Percentiles rank a stretch among this genome's conserved stretches.
Conservation (phyloP, 176 grass and related monocot species). For the Musa beccarii region DNA sequence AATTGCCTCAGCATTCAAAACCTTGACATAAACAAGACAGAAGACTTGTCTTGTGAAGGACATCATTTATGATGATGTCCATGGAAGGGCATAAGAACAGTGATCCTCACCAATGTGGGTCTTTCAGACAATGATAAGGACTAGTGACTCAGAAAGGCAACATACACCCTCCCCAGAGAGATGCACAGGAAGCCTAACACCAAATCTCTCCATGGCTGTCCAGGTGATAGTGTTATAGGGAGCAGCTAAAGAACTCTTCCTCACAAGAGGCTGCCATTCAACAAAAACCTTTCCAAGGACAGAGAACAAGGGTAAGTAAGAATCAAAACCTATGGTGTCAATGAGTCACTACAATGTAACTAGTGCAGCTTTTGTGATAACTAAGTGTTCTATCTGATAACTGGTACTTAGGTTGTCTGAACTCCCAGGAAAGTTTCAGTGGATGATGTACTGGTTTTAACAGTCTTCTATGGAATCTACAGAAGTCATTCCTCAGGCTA, state of each 20-base stretch:
- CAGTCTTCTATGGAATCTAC: neutral
- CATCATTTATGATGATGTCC: neutral
- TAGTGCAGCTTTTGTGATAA: neutral
- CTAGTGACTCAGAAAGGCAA: slow-evolving; percentile 8
- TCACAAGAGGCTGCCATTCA: neutral
- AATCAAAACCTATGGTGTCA: neutral
- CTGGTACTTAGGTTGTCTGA: neutral
- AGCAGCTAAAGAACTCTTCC: neutral
- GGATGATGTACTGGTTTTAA: too few relatives aligned
- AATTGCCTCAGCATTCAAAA: neutral
- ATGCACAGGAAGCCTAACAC: neutral
- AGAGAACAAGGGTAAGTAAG: neutral
- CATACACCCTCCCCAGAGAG: neutral
- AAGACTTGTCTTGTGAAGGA: neutral
- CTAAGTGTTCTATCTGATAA: neutral
- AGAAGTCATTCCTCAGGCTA: neutral
- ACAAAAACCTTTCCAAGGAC: too few relatives aligned
- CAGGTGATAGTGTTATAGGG: neutral
- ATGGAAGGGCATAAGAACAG: slow-evolving; percentile 1
- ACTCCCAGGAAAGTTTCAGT: neutral
- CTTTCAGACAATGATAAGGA: slow-evolving; percentile 14
- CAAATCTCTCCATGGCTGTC: slow-evolving; percentile 9
- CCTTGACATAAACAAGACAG: neutral
- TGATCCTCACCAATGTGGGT: neutral
- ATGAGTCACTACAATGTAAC: neutral